Evolutionary conservation across 73 alveolate genomes (phyloP).

Genomic region (Paramecium sexaurelia): DNA sequence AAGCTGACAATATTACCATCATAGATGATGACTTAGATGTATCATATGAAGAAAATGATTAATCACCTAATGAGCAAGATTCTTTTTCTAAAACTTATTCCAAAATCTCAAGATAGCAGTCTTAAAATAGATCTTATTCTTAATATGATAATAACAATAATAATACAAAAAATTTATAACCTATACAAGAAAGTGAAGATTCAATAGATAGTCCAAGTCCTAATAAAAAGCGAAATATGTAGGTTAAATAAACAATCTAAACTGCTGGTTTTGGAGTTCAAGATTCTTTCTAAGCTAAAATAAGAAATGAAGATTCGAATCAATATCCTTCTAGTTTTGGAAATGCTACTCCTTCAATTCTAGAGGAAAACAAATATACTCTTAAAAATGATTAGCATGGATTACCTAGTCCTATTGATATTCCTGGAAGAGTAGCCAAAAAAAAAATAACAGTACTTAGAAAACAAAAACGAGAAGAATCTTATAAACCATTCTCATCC

Average conservation of each 20-base stretch:
- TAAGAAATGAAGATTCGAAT: neutral
- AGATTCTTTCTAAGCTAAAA: neutral
- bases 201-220: constrained; percentile 5
- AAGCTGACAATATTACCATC: neutral
- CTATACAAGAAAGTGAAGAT: constrained; percentile 29
- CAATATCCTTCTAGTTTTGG: neutral
- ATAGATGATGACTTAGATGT: neutral
- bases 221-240: neutral
- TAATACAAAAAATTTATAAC: neutral
- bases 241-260: neutral
- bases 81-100: neutral
- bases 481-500: neutral
- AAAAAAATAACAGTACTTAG: neutral
- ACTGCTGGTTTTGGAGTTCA: constrained; percentile 46
- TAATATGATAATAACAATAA: neutral
- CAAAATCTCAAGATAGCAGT: constrained; percentile 8
- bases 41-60: constrained; percentile 13
- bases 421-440: neutral
- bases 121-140: neutral
- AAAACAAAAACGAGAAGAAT: neutral
- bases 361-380: constrained; percentile 1
- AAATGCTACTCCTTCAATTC: neutral
- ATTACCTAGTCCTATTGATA: neutral
- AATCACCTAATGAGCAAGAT: neutral
- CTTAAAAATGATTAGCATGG: neutral